Conservation (phyloP, 1,284 basidiomycete species). For the Cryptococcus sp. region DNA sequence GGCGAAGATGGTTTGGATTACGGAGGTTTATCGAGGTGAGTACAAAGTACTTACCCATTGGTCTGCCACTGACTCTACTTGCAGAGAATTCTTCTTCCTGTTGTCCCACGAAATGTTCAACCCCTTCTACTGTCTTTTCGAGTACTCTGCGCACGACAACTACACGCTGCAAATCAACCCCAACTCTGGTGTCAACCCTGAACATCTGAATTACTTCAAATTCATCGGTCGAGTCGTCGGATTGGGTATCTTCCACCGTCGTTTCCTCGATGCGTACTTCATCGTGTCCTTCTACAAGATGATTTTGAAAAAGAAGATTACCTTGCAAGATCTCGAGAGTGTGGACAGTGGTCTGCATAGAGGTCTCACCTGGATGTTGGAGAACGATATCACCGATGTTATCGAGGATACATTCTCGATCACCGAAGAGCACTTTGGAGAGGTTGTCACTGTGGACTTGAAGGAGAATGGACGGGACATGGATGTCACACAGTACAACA, state of each 20-base stretch:
- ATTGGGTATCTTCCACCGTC: conserved; percentile 95
- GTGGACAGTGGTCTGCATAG: conserved; percentile 89
- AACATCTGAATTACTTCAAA: conserved; percentile 99
- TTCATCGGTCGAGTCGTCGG: conserved; percentile 95
- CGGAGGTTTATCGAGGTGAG: conserved; percentile 89
- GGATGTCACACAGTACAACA: conserved; percentile 93
- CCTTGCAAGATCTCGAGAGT: conserved; percentile 81
- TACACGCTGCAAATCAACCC: conserved; percentile 99
- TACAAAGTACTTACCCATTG: conserved; percentile 11
- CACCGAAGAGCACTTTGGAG: conserved; percentile 96
- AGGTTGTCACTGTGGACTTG: conserved; percentile 90
- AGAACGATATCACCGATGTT: conserved; percentile 92
- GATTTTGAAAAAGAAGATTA: conserved; percentile 86
- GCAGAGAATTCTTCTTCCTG: conserved; percentile 99
- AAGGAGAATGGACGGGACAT: conserved; percentile 82
- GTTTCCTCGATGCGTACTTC: conserved; percentile 99
- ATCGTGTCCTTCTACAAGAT: conserved; percentile 99
- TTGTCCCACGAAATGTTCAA: conserved; percentile 98
- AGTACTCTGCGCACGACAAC: conserved; percentile 99
- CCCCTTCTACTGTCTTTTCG: conserved; percentile 98
- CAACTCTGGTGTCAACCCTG: conserved; percentile 95
- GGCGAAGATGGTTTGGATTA: conserved; percentile 98
- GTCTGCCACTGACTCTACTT: not conserved
- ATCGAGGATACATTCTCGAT: conserved; percentile 93
- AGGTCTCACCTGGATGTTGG: conserved; percentile 97